Evolutionary conservation across 352 stramenopile species (phyloP), one percentile per base, ranked within the genome.

Genomic region (Phytophthora idaei): DNA sequence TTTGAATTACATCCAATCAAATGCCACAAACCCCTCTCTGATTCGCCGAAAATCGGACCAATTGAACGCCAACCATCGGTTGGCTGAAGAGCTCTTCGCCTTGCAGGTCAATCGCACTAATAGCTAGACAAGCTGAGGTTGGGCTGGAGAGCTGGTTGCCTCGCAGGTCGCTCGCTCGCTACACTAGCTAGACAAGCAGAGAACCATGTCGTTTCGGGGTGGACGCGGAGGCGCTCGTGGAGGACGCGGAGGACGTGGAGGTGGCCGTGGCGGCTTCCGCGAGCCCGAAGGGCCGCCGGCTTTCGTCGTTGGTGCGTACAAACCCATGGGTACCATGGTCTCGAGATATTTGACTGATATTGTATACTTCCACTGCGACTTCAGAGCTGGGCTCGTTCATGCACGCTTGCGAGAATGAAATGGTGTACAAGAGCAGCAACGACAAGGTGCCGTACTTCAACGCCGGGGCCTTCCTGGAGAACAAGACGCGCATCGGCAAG

Each of bases 401-500:
- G 66, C 97, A 99, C 81, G 87, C 97, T 63, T 98, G 93, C 62
- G 97, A 99, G 85, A 96, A 97, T 57, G 97, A 99, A 78, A 94
- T 99, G 83, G 90, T 99, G 31, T 99, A 96, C 83, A 98, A 98
- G 82, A 97, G 97, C 74, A 98, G 92, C 37, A 92, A 98, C 69
- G 71, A 93, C 60, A 97, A 96, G 78, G 90, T 99, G 64, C 98
- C 98, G 27, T 99, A 99, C 79, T 99, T 99, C 70, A 99, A 99
- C 75, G 97, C 98, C 25, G 93, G 92, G 48, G 89, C 98, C 25
- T 99, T 98, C 87, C 84, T 99, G 3, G 95, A 99, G 74, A 99
- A 99, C 87, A 99, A 99, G 85, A 98, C 94, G 64, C 97, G 98
- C 73, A 98, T 99, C 67, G 98, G 98, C 65, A 99, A 99, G 76